These are phyloP conservation scores for Phascolomyces articulosus DNA, from an alignment of 371 early-diverging fungal species.

Conservation along the genomic window DNA sequence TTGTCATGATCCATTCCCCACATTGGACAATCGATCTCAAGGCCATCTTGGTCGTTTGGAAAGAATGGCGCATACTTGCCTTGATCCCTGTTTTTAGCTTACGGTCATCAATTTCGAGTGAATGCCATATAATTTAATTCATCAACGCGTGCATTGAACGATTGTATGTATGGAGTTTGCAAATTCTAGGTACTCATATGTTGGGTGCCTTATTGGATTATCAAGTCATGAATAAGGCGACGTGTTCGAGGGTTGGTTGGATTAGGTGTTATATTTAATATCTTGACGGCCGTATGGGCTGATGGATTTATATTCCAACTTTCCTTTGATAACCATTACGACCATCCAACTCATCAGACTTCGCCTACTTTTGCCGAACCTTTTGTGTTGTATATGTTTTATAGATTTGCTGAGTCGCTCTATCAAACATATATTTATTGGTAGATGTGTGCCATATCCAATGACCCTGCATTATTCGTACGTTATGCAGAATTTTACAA, in stretches of 20 bases:
- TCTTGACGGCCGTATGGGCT: conserved; percentile 62
- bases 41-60: conserved; percentile 65
- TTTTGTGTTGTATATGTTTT: conserved; percentile 66
- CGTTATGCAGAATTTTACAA: conserved; percentile 80
- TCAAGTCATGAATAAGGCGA: conserved; percentile 41
- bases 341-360: conserved; percentile 29
- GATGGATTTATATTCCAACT: conserved; percentile 65
- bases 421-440: conserved; percentile 78
- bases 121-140: conserved; percentile 58
- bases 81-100: conserved; percentile 70
- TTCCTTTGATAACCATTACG: conserved; percentile 37
- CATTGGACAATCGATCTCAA: conserved; percentile 58
- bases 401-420: conserved; percentile 72
- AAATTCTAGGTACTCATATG: conserved; percentile 62
- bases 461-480: conserved; percentile 68
- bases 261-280: conserved; percentile 40
- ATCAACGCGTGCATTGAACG: conserved; percentile 69
- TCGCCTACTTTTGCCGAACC: conserved; percentile 47
- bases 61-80: conserved; percentile 41
- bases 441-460: conserved; percentile 78
- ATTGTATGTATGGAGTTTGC: conserved; percentile 72
- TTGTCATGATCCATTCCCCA: conserved; percentile 54
- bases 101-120: conserved; percentile 65
- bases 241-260: conserved; percentile 58
- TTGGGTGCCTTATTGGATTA: conserved; percentile 64